phyloP scores from a whole-genome alignment of 2,329 filamentous ascomycete species.

The Ophioceras dolichostomum region DNA sequence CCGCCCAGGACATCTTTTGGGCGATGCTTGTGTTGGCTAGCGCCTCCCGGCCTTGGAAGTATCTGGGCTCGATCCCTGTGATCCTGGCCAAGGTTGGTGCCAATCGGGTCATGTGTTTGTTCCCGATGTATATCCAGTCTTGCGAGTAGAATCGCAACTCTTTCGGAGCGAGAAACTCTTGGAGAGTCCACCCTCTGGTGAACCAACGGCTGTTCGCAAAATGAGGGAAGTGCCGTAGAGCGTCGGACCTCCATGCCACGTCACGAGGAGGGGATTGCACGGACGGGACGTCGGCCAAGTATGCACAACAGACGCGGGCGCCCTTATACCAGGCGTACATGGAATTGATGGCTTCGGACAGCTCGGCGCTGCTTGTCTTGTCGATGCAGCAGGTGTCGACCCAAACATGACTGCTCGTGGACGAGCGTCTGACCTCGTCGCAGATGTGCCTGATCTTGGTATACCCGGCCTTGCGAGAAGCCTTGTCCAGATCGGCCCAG shows the following conservation, averaged over 20 bases:
- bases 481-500: neutral
- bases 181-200: conserved; percentile 1
- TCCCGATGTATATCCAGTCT: neutral
- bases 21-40: neutral
- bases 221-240: neutral
- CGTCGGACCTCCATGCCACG: neutral
- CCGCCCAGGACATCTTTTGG: conserved; percentile 1
- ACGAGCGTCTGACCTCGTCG: conserved; percentile 11
- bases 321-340: conserved; percentile 16
- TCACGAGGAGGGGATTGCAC: neutral
- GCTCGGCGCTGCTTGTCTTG: conserved; percentile 17
- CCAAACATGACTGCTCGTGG: conserved; percentile 17
- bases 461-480: conserved; percentile 5
- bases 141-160: neutral
- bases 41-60: neutral
- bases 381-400: conserved; percentile 23
- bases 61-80: neutral
- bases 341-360: conserved; percentile 12
- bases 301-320: conserved; percentile 19
- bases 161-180: conserved; percentile 1
- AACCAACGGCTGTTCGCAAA: conserved; percentile 1
- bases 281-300: conserved; percentile 11
- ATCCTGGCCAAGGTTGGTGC: neutral
- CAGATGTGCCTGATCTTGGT: conserved; percentile 10
- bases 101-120: neutral